Evolutionary conservation across 2,329 filamentous ascomycete genomes (phyloP).

Genomic region (Huntiella decipiens): DNA sequence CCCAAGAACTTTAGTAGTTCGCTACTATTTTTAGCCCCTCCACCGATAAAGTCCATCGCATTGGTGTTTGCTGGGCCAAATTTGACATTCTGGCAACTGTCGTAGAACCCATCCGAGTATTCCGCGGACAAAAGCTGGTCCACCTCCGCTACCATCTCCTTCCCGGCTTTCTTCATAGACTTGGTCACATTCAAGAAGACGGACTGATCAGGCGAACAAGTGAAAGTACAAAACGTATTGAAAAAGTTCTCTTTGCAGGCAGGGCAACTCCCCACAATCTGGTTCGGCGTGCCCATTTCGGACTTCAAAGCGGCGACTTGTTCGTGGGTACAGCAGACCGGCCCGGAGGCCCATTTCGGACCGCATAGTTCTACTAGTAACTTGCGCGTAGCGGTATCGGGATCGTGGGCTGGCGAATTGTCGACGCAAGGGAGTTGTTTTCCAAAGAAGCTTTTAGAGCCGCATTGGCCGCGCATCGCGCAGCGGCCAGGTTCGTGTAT

Average conservation of each 20-base stretch:
- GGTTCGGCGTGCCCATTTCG: slow-evolving; percentile 71
- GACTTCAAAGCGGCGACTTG: slow-evolving; percentile 68
- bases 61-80: slow-evolving; percentile 86
- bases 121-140: slow-evolving; percentile 73
- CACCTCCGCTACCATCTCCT: slow-evolving; percentile 55
- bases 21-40: slow-evolving; percentile 77
- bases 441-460: slow-evolving; percentile 77
- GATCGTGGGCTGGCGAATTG: slow-evolving; percentile 62
- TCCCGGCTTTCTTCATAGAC: slow-evolving; percentile 40
- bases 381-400: slow-evolving; percentile 50
- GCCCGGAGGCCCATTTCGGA: slow-evolving; percentile 61
- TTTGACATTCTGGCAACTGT: slow-evolving; percentile 98
- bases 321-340: slow-evolving; percentile 67
- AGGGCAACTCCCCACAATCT: slow-evolving; percentile 80
- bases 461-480: slow-evolving; percentile 79
- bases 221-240: slow-evolving; percentile 95
- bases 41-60: slow-evolving; percentile 91
- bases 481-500: slow-evolving; percentile 78
- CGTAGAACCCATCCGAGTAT: slow-evolving; percentile 75
- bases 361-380: slow-evolving; percentile 77
- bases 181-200: slow-evolving; percentile 84
- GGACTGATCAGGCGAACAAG: slow-evolving; percentile 91
- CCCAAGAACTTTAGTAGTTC: slow-evolving; percentile 82
- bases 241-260: slow-evolving; percentile 98
- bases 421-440: slow-evolving; percentile 82